These are phyloP conservation scores for Tricholoma terreum DNA, from an alignment of 768 basidiomycete genomes.

Conservation along the genomic window DNA sequence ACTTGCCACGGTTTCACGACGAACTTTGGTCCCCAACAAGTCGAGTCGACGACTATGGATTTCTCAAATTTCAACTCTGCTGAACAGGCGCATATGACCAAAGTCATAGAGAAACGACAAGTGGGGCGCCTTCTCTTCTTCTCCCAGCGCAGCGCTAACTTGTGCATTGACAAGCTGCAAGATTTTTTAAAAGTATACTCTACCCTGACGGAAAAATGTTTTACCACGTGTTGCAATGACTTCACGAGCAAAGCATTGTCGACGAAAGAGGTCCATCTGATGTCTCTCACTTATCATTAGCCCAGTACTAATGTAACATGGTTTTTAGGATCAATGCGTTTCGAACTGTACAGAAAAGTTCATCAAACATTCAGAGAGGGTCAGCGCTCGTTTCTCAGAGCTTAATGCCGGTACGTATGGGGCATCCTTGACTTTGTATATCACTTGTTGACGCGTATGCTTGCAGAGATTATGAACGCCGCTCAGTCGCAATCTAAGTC, in stretches of 20 bases:
- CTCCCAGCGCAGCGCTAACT: background rate
- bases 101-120: constrained; percentile 96
- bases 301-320: constrained; percentile 2
- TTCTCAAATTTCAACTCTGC: constrained; percentile 85
- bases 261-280: constrained; percentile 76
- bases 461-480: constrained; percentile 40
- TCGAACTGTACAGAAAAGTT: constrained; percentile 97
- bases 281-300: background rate
- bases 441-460: background rate
- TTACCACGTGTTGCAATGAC: constrained; percentile 92
- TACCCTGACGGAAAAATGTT: constrained; percentile 92
- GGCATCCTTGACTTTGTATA: background rate
- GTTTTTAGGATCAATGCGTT: constrained; percentile 76
- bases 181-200: constrained; percentile 97
- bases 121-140: constrained; percentile 35
- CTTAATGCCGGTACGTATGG: constrained; percentile 76
- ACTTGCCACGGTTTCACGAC: constrained; percentile 6
- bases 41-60: constrained; percentile 59
- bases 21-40: too few species aligned
- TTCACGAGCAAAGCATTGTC: constrained; percentile 94
- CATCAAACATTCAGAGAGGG: constrained; percentile 92
- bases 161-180: constrained; percentile 71
- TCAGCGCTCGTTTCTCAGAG: constrained; percentile 90
- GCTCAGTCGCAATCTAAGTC: constrained; percentile 34
- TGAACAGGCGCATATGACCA: constrained; percentile 96